A percentile compares a stretch with the other conserved stretches of the same genome.
These are phyloP conservation scores for Claviceps sp. DNA, from an alignment of 2,329 filamentous ascomycete species.

Conservation along the genomic window DNA sequence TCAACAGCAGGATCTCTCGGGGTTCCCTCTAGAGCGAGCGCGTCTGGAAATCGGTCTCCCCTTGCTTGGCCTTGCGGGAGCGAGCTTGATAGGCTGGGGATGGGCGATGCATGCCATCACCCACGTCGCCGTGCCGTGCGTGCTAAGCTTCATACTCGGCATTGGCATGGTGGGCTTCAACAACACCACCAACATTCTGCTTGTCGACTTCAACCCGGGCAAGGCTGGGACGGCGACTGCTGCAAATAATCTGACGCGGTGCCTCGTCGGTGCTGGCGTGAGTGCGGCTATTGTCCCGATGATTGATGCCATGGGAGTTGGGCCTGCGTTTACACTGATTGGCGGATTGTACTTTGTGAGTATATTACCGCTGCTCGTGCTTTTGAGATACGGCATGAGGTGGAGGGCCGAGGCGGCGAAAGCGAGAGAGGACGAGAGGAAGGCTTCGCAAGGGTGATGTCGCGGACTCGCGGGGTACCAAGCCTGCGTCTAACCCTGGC, in stretches of 20 bases:
- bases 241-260: conserved; percentile 42
- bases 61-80: conserved; percentile 34
- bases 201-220: conserved; percentile 42
- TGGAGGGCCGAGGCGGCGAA: conserved; percentile 27
- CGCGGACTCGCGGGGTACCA: no score
- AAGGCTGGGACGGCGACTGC: conserved; percentile 40
- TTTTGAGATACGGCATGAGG: conserved; percentile 27
- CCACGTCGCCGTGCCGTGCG: conserved; percentile 31
- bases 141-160: conserved; percentile 33
- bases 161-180: conserved; percentile 39
- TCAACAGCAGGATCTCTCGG: conserved; percentile 33
- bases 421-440: conserved; percentile 14
- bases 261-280: conserved; percentile 38
- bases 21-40: conserved; percentile 38
- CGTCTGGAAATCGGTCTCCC: conserved; percentile 36
- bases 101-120: conserved; percentile 33
- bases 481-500: no score
- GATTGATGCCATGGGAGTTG: conserved; percentile 34
- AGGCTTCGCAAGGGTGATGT: background rate
- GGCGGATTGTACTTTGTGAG: conserved; percentile 27
- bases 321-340: conserved; percentile 37
- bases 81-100: conserved; percentile 35
- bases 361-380: conserved; percentile 24
- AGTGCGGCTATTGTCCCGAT: conserved; percentile 39
- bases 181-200: conserved; percentile 36